Evolutionary conservation across 306 rosid genomes (phyloP), one percentile per base, ranked within the genome.

Genomic region (Cyamopsis tetragonoloba): DNA sequence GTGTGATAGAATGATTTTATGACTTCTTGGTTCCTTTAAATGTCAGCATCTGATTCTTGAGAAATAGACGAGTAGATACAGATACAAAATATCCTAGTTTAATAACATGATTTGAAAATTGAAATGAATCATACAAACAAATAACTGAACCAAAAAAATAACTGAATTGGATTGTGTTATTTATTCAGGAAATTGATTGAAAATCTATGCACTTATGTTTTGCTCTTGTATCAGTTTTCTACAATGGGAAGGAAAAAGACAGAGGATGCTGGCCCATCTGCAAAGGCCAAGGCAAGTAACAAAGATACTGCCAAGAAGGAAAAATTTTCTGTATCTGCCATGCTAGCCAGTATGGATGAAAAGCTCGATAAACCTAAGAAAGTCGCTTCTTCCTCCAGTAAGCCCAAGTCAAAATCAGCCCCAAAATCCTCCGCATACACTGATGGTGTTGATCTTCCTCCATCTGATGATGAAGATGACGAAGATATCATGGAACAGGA

Each of bases 401-500:
- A 73, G 61, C 71, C 82, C 8, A 75, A 73, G 80, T 41, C 80
- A 18, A 86, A 83, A 76, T 24, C 75, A 15, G 83, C 83, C 14
- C 78, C 85, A 42, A 86, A 86, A 59, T 23, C 71, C 22, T 62
- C 79, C 0, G 49, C 88, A 18, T 83, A 83, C 72, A 73, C 79
- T 14, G 78, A 80, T 58, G 80, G 59, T 57, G 74, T 86, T 42
- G 92, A 86, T 74, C 88, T 86, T 55, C 92, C 88, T 46, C 84
- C 86, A 32, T 86, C 86, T 26, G 91, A 86, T 65, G 91, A 85
- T 70, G 82, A 86, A 18, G 86, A 81, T 41, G 86, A 86, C 5
- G 85, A 64, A 54, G 47, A 49, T 53, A 73, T 68, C 18, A 70
- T 71, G 10, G 84, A 44, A 66, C 84, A 42, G 14, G 77, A 76